phyloP scores from a whole-genome alignment of 352 stramenopile genomes.

The Phytophthora tentaculata region DNA sequence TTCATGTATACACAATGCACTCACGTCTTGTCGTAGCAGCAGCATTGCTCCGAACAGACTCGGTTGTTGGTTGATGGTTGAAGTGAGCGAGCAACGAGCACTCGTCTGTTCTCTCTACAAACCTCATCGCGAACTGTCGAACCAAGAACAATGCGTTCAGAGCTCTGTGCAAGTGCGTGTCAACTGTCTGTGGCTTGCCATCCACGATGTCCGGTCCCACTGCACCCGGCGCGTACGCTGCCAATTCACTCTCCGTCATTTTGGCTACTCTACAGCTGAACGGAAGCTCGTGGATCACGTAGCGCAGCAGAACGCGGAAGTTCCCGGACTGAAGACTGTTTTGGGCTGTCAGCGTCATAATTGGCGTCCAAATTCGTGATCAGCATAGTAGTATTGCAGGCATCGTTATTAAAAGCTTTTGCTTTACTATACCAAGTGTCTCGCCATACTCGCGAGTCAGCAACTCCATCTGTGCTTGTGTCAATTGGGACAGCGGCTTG shows the following conservation, averaged over 20 bases:
- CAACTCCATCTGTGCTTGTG: constrained; percentile 61
- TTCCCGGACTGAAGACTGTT: constrained; percentile 80
- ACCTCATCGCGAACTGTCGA: constrained; percentile 75
- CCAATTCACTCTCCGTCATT: constrained; percentile 60
- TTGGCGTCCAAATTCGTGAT: constrained; percentile 5
- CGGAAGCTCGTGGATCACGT: constrained; percentile 58
- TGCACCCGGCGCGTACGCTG: constrained; percentile 36
- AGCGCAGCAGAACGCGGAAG: constrained; percentile 77
- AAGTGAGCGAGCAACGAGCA: constrained; percentile 70
- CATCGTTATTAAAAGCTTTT: constrained; percentile 4
- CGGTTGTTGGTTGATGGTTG: constrained; percentile 39
- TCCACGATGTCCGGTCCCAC: constrained; percentile 18
- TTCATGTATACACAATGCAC: constrained; percentile 4
- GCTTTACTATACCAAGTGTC: constrained; percentile 39
- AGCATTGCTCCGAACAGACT: constrained; percentile 1
- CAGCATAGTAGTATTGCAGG: constrained; percentile 5
- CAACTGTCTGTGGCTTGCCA: constrained; percentile 46
- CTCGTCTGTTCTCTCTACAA: constrained; percentile 75
- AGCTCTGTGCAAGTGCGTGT: constrained; percentile 55
- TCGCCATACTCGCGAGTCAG: constrained; percentile 72
- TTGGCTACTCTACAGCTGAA: constrained; percentile 62
- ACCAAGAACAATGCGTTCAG: constrained; percentile 79
- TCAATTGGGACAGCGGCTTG: constrained; percentile 55
- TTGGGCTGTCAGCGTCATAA: constrained; percentile 39
- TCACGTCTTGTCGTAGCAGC: constrained; percentile 20